Percentiles rank a stretch among this genome's conserved stretches.
These are phyloP conservation scores for Zea mays DNA, from an alignment of 176 grass and related monocot species.

Conservation along the genomic window DNA sequence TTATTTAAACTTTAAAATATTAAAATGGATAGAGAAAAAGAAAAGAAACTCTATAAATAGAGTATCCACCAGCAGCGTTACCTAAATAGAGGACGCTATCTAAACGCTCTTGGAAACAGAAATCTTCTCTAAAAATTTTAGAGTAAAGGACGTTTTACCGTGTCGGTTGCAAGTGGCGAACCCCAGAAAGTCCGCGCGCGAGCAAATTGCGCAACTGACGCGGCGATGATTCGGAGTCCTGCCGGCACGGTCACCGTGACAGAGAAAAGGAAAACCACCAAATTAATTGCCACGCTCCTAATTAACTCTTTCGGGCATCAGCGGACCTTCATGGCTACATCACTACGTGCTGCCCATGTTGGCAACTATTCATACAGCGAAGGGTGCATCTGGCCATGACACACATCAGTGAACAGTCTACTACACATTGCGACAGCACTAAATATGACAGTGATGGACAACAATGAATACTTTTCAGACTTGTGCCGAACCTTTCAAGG, in stretches of 20 bases:
- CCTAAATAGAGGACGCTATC: too few species aligned
- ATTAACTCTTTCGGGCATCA: background rate
- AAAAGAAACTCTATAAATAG: too few species aligned
- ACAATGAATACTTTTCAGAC: background rate
- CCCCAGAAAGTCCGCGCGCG: background rate
- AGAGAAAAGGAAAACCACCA: background rate
- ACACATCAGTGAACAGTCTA: background rate
- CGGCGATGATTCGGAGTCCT: background rate
- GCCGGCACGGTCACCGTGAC: background rate
- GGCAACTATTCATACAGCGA: constrained; percentile 2
- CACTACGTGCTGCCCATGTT: background rate
- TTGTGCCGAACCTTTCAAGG: background rate
- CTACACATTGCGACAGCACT: background rate
- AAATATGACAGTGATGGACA: background rate
- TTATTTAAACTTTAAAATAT: too few species aligned
- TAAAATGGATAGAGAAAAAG: too few species aligned
- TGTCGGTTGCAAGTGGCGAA: background rate
- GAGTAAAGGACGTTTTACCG: too few species aligned
- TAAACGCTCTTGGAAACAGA: too few species aligned
- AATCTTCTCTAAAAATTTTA: too few species aligned
- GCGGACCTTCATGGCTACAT: background rate
- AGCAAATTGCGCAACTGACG: constrained; percentile 6
- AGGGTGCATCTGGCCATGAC: background rate
- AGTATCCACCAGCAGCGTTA: too few species aligned
- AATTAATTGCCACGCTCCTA: background rate